Conservation (phyloP, 495 filamentous ascomycete species). For the Penicillium lagena region DNA sequence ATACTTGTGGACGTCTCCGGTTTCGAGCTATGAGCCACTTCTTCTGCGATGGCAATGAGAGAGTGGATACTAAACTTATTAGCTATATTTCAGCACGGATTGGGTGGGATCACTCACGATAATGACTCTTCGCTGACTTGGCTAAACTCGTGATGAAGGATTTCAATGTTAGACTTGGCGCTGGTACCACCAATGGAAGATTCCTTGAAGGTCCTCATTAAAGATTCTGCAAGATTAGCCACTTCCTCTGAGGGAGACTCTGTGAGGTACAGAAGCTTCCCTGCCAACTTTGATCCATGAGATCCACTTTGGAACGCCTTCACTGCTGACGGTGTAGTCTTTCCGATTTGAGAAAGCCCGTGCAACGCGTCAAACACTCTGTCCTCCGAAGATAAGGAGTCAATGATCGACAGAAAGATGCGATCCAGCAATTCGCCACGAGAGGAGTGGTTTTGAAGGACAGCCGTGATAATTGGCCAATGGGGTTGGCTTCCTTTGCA, state of each 20-base stretch:
- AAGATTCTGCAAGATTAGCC: conserved; percentile 38
- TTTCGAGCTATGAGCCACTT: conserved; percentile 37
- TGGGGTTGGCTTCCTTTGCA: conserved; percentile 31
- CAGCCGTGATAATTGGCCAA: conserved; percentile 40
- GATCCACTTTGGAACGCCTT: conserved; percentile 33
- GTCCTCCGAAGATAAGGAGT: conserved; percentile 28
- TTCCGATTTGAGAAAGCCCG: conserved; percentile 34
- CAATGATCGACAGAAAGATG: conserved; percentile 33
- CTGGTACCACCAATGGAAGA: conserved; percentile 28
- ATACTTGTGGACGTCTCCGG: conserved; percentile 19
- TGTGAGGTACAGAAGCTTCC: conserved; percentile 48
- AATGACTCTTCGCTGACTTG: conserved; percentile 48
- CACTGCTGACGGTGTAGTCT: conserved; percentile 27
- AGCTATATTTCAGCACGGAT: conserved; percentile 7
- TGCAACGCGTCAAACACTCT: conserved; percentile 26
- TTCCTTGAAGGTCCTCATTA: conserved; percentile 36
- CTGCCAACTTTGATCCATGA: conserved; percentile 47
- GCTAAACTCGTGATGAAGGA: conserved; percentile 45
- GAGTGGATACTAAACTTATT: conserved; percentile 38
- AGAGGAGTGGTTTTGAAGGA: conserved; percentile 38
- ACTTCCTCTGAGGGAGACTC: conserved; percentile 52
- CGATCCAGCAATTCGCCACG: conserved; percentile 33
- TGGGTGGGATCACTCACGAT: conserved; percentile 29
- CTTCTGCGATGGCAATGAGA: conserved; percentile 46
- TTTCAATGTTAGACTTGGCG: conserved; percentile 37